Base-by-base conservation (phyloP, 1,284 basidiomycete species). In the Puccinia horiana region DNA sequence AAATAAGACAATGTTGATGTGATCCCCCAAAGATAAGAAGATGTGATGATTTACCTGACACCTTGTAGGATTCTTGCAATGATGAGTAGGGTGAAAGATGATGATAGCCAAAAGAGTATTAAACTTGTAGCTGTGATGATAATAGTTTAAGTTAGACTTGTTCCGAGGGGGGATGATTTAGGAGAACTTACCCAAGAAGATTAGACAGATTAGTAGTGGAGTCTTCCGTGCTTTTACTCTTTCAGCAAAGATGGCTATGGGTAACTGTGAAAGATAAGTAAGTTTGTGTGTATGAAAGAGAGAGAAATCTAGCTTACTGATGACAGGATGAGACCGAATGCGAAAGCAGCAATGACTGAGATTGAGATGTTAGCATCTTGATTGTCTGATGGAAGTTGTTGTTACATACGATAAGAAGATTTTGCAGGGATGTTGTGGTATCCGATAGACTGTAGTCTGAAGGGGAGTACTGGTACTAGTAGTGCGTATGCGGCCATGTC, bases 161-260 rank as follows among this genome's bases (percentile, higher is more conserved):
- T 16, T 23, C 26, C 56, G 1, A 32, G 56, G 2, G 14, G 56
- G 20, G 32, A n/a, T 35, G n/a, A 32, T n/a, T n/a, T n/a, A n/a
- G n/a, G n/a, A 20, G 3, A n/a, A 77, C 26, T 26, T 65, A 77
- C 76, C 77, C 37, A 79, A 29, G n/a, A 79, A 69, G 14, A 58
- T 20, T 0, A 72, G 65, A 35, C 63, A 79, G 44, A 44, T 26
- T 8, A 81, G 54, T 6, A 81, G 79, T 20, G 72, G 79, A 0
- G 61, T 14, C 40, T 70, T 81, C 14, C 79, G 47, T 37, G 37
- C 44, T 42, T 81, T 81, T 26, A 70, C 47, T 11, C 47, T 1
- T 58, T 81, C 79, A 12, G 70, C 79, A n/a, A 81, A 63, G 44
- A 81, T 74, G 18, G 40, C 58, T n/a, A 74, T 74, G 16, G 79